Evolutionary conservation across 306 rosid genomes (phyloP).

Genomic region (Luffa aegyptiaca): DNA sequence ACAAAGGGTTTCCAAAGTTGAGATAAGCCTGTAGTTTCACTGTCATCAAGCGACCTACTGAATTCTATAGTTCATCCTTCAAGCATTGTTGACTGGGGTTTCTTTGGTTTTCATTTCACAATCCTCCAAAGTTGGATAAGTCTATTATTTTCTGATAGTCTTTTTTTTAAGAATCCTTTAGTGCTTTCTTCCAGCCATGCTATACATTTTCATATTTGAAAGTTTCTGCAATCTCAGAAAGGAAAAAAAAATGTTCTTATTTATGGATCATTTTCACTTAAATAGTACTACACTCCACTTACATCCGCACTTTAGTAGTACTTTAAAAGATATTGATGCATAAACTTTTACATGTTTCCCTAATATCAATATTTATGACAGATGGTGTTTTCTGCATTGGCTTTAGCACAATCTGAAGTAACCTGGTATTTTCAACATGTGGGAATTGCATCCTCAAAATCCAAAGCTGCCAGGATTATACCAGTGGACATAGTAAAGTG

Average conservation of each 20-base stretch:
- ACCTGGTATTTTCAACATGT: slow-evolving; percentile 92
- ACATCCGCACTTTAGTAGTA: not conserved
- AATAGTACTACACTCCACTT: not conserved
- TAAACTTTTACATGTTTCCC: not conserved
- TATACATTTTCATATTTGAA: not conserved
- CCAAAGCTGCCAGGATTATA: slow-evolving; percentile 58
- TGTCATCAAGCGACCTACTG: too few relatives aligned
- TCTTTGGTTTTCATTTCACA: not conserved
- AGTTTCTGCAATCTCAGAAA: not conserved
- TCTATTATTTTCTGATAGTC: not conserved
- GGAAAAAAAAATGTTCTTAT: not conserved
- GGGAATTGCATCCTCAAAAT: slow-evolving; percentile 81
- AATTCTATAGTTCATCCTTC: not conserved
- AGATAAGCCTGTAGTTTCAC: too few relatives aligned
- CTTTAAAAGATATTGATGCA: not conserved
- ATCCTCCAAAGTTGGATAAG: not conserved
- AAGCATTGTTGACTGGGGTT: not conserved
- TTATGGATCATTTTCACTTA: not conserved
- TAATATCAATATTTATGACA: slow-evolving; percentile 24
- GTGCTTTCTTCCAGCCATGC: not conserved
- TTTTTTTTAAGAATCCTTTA: not conserved
- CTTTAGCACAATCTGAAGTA: slow-evolving; percentile 95
- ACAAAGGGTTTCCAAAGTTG: too few relatives aligned
- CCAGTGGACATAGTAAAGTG: slow-evolving; percentile 68
- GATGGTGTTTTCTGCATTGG: slow-evolving; percentile 99